Evolutionary conservation across 169 alveolate species (phyloP).

Genomic region (Babesia bigemina): DNA sequence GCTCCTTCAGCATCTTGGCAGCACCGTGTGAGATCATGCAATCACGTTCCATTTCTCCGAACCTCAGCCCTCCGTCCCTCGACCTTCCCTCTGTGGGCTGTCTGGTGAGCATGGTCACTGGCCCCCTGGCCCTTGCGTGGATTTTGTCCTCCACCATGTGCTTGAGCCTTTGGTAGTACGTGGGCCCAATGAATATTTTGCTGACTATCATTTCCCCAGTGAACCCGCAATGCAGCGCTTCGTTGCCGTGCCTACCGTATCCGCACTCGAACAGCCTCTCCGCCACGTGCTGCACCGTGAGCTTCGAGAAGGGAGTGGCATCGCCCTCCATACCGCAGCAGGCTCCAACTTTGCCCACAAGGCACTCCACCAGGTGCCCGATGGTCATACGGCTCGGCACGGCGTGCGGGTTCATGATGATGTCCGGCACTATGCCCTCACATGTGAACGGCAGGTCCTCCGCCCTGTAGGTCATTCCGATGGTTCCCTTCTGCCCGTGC

Average conservation of each 20-base stretch:
- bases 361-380: slow-evolving; percentile 99
- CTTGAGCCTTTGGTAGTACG: slow-evolving; percentile 99
- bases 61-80: slow-evolving; percentile 96
- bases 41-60: slow-evolving; percentile 99
- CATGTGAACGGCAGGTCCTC: slow-evolving; percentile 99
- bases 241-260: slow-evolving; percentile 97
- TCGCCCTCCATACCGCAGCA: slow-evolving; percentile 98
- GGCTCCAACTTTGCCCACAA: slow-evolving; percentile 96
- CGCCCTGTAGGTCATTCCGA: slow-evolving; percentile 97
- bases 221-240: slow-evolving; percentile 97
- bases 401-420: slow-evolving; percentile 99
- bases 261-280: slow-evolving; percentile 94
- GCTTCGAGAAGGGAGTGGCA: slow-evolving; percentile 99
- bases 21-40: slow-evolving; percentile 99
- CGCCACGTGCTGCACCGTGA: slow-evolving; percentile 97
- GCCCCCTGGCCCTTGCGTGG: slow-evolving; percentile 99
- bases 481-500: slow-evolving; percentile 99
- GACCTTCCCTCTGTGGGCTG: slow-evolving; percentile 99
- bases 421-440: slow-evolving; percentile 98
- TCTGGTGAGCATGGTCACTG: slow-evolving; percentile 97
- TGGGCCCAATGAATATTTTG: slow-evolving; percentile 98
- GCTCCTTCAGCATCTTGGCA: slow-evolving; percentile 98
- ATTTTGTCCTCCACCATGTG: slow-evolving; percentile 99
- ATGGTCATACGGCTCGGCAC: slow-evolving; percentile 99
- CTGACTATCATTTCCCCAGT: slow-evolving; percentile 91